phyloP scores from a whole-genome alignment of 2,329 filamentous ascomycete genomes.

The Cladosporium velox region DNA sequence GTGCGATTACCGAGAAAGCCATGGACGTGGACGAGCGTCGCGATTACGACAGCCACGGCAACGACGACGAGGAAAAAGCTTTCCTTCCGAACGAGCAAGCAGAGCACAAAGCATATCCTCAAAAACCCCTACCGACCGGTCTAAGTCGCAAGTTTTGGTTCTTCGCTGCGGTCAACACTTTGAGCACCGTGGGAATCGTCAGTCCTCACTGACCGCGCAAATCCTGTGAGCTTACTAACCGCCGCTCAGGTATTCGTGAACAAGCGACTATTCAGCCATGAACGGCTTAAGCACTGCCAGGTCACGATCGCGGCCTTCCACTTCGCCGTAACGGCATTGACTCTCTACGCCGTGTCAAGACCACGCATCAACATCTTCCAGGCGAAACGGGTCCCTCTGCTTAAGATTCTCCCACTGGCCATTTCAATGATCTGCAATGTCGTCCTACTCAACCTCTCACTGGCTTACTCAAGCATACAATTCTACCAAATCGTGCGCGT shows the following conservation, averaged over 20 bases:
- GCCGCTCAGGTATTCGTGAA: slow-evolving; percentile 65
- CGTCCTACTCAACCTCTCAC: slow-evolving; percentile 67
- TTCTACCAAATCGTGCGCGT: slow-evolving; percentile 72
- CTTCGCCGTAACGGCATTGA: slow-evolving; percentile 66
- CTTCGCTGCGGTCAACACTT: slow-evolving; percentile 27
- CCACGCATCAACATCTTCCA: slow-evolving; percentile 61
- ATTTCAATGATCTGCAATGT: slow-evolving; percentile 69
- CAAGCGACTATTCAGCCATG: slow-evolving; percentile 68
- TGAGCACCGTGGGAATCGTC: slow-evolving; percentile 30
- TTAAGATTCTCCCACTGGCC: slow-evolving; percentile 64
- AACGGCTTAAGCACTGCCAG: slow-evolving; percentile 62
- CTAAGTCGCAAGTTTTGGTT: slow-evolving; percentile 27
- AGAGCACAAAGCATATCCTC: slow-evolving; percentile 15
- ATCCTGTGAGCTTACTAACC: not conserved
- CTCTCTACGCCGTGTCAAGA: slow-evolving; percentile 63
- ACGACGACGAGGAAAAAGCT: slow-evolving; percentile 8
- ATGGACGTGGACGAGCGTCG: not conserved
- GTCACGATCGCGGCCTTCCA: slow-evolving; percentile 69
- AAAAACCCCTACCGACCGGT: slow-evolving; percentile 7
- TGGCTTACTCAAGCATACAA: slow-evolving; percentile 67
- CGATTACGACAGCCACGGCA: not conserved
- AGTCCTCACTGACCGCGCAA: slow-evolving; percentile 3
- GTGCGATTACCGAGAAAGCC: not conserved
- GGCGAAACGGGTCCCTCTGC: slow-evolving; percentile 57
- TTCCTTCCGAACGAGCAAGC: slow-evolving; percentile 4